A percentile compares a stretch with the other conserved stretches of the same genome.
phyloP scores from a whole-genome alignment of 805 yeast species.

The Zygotorulaspora florentina region DNA sequence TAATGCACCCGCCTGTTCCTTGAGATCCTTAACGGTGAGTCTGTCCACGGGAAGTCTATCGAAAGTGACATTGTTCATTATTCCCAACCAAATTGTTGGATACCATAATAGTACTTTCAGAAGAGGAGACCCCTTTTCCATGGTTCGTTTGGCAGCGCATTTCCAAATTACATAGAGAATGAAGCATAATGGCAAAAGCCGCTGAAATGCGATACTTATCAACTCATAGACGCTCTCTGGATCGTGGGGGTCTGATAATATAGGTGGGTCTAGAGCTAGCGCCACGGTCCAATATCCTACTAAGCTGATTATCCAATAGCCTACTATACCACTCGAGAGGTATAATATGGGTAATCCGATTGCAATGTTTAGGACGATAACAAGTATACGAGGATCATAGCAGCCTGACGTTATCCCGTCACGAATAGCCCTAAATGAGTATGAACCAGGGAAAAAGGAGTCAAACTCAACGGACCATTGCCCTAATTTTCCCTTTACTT shows the following conservation, averaged over 20 bases:
- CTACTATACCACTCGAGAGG: slow-evolving; percentile 42
- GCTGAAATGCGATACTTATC: slow-evolving; percentile 64
- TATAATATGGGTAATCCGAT: slow-evolving; percentile 61
- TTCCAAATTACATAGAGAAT: slow-evolving; percentile 69
- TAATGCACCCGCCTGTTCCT: slow-evolving; percentile 72
- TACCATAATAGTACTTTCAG: slow-evolving; percentile 53
- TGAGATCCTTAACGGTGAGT: slow-evolving; percentile 64
- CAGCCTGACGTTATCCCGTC: slow-evolving; percentile 47
- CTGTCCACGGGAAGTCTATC: slow-evolving; percentile 88
- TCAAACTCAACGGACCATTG: slow-evolving; percentile 51
- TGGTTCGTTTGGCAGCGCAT: slow-evolving; percentile 48
- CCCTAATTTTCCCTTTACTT: slow-evolving; percentile 48
- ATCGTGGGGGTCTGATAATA: slow-evolving; percentile 49
- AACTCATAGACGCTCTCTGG: slow-evolving; percentile 52
- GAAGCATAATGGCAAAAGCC: slow-evolving; percentile 72
- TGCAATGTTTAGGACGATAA: slow-evolving; percentile 54
- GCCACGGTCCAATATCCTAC: slow-evolving; percentile 83
- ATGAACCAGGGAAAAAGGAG: slow-evolving; percentile 74
- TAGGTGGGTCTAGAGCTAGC: slow-evolving; percentile 77
- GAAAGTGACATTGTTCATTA: slow-evolving; percentile 80
- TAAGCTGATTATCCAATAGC: slow-evolving; percentile 57
- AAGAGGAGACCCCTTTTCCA: slow-evolving; percentile 42
- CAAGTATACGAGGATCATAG: slow-evolving; percentile 59
- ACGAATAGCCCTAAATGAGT: slow-evolving; percentile 46
- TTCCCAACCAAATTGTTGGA: slow-evolving; percentile 78